Evolutionary conservation across 371 early-diverging fungal genomes (phyloP), one percentile per base, ranked within the genome.

Genomic region (Mortierella sp.): DNA sequence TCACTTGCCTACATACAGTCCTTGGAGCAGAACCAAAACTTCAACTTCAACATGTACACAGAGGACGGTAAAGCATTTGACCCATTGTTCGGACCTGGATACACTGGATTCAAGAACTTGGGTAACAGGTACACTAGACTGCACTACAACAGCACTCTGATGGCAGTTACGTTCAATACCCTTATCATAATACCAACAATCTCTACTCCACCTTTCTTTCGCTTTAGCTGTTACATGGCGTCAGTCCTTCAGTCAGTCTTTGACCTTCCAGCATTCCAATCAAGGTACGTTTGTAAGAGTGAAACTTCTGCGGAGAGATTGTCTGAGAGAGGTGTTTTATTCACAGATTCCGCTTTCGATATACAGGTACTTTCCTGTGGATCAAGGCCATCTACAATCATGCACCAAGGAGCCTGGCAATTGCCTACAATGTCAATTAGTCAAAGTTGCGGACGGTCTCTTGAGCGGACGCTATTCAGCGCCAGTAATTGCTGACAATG

Each of bases 91-190:
- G 98, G 97, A 1, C 90, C 96, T 22, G 95, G 96, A 12, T 90
- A 88, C 68, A 97, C 97, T 19, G 99, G 99, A 2, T 81, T 98
- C 24, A 88, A 85, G 59, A 98, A 98, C 67, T 78, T 98, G 14
- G 99, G 99, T 31, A 98, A 98, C 83, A 93, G 91, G 91, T 92
- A 78, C n/a, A n/a, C n/a, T n/a, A n/a, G n/a, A n/a, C n/a, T n/a
- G n/a, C n/a, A n/a, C n/a, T n/a, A n/a, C n/a, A n/a, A n/a, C n/a
- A n/a, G n/a, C n/a, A n/a, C n/a, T n/a, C n/a, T n/a, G n/a, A n/a
- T n/a, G n/a, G n/a, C n/a, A n/a, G n/a, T n/a, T n/a, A n/a, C 39
- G 10, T 39, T 22, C 24, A 54, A 27, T 22, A n/a, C 21, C 34
- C 16, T 46, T 19, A 1, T 31, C 21, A 21, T n/a, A n/a, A n/a